phyloP scores from a whole-genome alignment of 257 asterid species.

The Echites panduratus region DNA sequence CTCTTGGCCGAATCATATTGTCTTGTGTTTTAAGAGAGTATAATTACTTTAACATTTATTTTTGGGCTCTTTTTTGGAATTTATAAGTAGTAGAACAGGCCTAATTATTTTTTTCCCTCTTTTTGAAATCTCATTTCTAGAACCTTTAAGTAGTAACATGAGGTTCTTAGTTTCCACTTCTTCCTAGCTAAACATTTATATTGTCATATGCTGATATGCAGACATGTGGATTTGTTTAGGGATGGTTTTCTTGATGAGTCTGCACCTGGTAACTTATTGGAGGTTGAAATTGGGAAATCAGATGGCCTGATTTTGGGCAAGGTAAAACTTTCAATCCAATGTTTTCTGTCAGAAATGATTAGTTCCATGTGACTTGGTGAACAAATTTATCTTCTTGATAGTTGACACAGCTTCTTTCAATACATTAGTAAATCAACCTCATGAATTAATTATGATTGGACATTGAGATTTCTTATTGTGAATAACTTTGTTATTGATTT shows the following conservation, averaged over 20 bases:
- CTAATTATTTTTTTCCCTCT: too few species aligned
- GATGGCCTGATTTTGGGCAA: constrained; percentile 4
- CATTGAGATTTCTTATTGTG: background rate
- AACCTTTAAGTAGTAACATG: background rate
- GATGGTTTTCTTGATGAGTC: background rate
- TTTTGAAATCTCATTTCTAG: background rate
- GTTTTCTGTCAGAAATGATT: background rate
- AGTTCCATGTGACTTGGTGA: background rate
- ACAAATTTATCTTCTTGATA: background rate
- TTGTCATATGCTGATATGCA: background rate
- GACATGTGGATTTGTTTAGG: background rate
- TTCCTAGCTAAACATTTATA: background rate
- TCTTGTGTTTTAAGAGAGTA: background rate
- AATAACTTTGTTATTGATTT: background rate
- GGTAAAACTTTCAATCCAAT: constrained; percentile 1
- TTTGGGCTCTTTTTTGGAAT: background rate
- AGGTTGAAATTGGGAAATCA: background rate
- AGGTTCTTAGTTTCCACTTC: background rate
- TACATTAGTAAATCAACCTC: background rate
- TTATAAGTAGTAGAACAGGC: background rate
- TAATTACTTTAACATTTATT: background rate
- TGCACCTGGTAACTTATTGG: background rate
- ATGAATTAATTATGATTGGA: background rate
- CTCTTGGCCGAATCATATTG: background rate
- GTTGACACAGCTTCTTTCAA: background rate